Evolutionary conservation across 225 moss, liverwort and hornwort genomes (phyloP).

Genomic region (Marchantia polymorpha): DNA sequence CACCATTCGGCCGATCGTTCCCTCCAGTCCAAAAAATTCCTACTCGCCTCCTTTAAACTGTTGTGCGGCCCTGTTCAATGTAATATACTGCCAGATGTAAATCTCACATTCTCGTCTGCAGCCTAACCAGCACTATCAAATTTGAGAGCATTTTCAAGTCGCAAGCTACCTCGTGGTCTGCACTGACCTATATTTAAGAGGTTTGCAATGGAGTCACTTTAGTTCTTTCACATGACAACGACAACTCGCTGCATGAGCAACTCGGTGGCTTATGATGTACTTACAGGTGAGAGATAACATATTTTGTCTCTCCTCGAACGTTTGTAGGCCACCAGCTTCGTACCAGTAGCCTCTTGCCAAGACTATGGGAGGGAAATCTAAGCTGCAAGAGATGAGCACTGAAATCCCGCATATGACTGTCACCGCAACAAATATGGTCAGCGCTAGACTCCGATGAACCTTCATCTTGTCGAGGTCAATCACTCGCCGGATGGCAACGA

Average conservation of each 20-base stretch:
- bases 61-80: conserved; percentile 4
- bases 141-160: too few species aligned
- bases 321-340: not conserved
- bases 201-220: too few species aligned
- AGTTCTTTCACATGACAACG: too few species aligned
- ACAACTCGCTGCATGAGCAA: not conserved
- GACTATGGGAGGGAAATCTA: conserved; percentile 13
- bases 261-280: not conserved
- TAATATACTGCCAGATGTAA: not conserved
- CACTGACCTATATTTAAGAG: too few species aligned
- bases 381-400: conserved; percentile 3
- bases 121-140: not conserved
- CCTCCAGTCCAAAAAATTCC: conserved; percentile 18
- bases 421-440: not conserved
- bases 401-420: conserved; percentile 6
- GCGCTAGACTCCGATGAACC: not conserved
- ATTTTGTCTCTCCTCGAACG: not conserved
- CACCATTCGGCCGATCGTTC: conserved; percentile 31
- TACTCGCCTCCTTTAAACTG: not conserved
- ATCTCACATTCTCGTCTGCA: not conserved
- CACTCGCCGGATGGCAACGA: not conserved
- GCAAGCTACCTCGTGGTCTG: too few species aligned
- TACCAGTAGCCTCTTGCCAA: conserved; percentile 3
- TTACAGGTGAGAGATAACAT: not conserved
- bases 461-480: not conserved